Percentiles rank a stretch among this genome's conserved stretches.
Conservation (phyloP, 2,329 filamentous ascomycete species). For the Fusarium papillatum region DNA sequence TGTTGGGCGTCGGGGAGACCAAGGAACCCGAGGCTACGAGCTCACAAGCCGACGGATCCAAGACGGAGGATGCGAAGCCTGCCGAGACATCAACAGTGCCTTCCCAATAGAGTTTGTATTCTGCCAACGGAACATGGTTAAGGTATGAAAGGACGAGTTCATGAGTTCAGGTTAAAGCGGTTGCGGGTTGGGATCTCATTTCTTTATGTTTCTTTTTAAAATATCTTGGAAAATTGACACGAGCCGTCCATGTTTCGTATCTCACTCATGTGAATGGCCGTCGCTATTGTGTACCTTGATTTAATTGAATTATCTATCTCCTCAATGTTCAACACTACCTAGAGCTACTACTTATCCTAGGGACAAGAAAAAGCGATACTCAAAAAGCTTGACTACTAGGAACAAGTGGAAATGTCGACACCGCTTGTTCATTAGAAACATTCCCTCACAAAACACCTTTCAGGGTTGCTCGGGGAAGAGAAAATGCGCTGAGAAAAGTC, state of each 20-base stretch:
- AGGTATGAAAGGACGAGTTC: constrained; percentile 37
- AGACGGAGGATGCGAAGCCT: constrained; percentile 14
- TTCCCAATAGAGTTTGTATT: constrained; percentile 29
- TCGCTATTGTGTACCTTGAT: background rate
- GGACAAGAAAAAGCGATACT: background rate
- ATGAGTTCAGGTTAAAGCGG: constrained; percentile 41
- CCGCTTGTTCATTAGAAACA: background rate
- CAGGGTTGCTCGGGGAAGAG: background rate
- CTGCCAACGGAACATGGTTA: constrained; percentile 22
- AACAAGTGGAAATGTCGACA: background rate
- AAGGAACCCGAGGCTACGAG: constrained; percentile 28
- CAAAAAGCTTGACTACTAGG: background rate
- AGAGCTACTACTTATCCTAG: background rate
- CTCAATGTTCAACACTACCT: background rate
- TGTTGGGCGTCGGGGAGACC: constrained; percentile 29
- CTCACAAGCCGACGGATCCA: constrained; percentile 12
- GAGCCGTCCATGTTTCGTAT: background rate
- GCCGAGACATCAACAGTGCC: constrained; percentile 5
- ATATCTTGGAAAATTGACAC: constrained; percentile 20
- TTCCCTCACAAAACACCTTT: background rate
- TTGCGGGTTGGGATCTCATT: constrained; percentile 37
- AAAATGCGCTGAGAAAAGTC: constrained; percentile 11
- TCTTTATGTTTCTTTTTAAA: constrained; percentile 24
- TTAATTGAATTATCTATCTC: background rate
- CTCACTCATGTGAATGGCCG: background rate